A percentile compares a stretch with the other conserved stretches of the same genome.
Conservation (phyloP, 2,329 filamentous ascomycete species). For the Hypoxylon sp. region DNA sequence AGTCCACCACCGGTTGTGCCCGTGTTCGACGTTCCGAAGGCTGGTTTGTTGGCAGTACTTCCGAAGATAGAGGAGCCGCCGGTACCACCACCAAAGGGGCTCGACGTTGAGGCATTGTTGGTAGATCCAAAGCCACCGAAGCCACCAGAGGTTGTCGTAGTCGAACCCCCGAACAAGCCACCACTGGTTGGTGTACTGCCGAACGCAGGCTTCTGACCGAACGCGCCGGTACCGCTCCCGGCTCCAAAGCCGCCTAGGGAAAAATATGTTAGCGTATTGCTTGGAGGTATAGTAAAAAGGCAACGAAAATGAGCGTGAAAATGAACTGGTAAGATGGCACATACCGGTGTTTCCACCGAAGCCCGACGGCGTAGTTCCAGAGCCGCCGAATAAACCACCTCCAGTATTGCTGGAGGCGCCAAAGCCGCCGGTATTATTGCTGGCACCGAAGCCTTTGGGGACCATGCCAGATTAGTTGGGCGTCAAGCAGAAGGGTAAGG, state of each 20-base stretch:
- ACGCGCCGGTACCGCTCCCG: conserved; percentile 59
- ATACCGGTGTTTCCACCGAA: conserved; percentile 58
- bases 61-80: conserved; percentile 52
- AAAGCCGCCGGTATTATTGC: conserved; percentile 55
- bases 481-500: conserved; percentile 42
- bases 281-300: not conserved
- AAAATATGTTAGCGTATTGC: conserved; percentile 42
- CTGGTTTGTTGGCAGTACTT: conserved; percentile 58
- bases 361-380: conserved; percentile 50
- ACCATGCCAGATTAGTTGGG: conserved; percentile 50
- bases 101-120: conserved; percentile 56
- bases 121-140: conserved; percentile 59
- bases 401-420: conserved; percentile 52
- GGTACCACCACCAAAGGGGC: conserved; percentile 57
- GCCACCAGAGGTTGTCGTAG: conserved; percentile 51
- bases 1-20: conserved; percentile 62
- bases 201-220: conserved; percentile 59
- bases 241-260: conserved; percentile 60
- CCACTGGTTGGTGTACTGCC: conserved; percentile 56
- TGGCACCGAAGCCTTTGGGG: conserved; percentile 54
- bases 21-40: conserved; percentile 63
- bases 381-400: conserved; percentile 60
- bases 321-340: conserved; percentile 41
- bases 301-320: not conserved
- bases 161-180: conserved; percentile 66